These are phyloP conservation scores for Penicillium lividum DNA, from an alignment of 495 filamentous ascomycete genomes.

Conservation along the genomic window DNA sequence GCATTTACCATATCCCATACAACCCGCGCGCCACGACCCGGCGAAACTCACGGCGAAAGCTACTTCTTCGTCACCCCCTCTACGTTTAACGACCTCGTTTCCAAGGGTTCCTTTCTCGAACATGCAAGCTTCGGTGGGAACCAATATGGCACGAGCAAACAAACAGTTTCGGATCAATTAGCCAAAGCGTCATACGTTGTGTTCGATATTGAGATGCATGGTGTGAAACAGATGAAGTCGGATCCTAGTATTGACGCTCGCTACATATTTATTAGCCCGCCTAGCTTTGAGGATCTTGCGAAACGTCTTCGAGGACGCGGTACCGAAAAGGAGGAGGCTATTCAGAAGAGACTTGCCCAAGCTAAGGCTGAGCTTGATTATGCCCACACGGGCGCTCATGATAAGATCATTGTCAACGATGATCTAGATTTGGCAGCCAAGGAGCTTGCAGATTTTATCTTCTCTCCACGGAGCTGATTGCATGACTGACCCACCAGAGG, in stretches of 20 bases:
- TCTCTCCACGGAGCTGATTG: neutral
- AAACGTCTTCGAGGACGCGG: slow-evolving; percentile 68
- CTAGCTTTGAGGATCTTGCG: slow-evolving; percentile 67
- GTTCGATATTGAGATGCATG: slow-evolving; percentile 70
- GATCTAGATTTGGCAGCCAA: slow-evolving; percentile 74
- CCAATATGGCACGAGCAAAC: slow-evolving; percentile 75
- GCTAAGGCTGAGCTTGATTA: slow-evolving; percentile 77
- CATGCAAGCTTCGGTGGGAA: slow-evolving; percentile 76
- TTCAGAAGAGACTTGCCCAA: slow-evolving; percentile 70
- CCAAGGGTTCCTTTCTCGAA: slow-evolving; percentile 72
- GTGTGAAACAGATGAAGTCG: slow-evolving; percentile 83
- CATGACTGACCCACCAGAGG: neutral
- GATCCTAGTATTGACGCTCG: slow-evolving; percentile 60
- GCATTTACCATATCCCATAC: slow-evolving; percentile 70
- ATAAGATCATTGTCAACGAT: slow-evolving; percentile 80
- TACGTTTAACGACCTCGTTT: slow-evolving; percentile 62
- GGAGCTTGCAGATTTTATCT: slow-evolving; percentile 48
- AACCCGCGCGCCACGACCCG: slow-evolving; percentile 69
- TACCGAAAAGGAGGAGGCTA: slow-evolving; percentile 72
- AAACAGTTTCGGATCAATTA: slow-evolving; percentile 68
- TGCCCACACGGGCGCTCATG: slow-evolving; percentile 65
- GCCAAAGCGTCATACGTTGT: slow-evolving; percentile 52
- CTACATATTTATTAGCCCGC: slow-evolving; percentile 79
- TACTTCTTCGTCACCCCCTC: slow-evolving; percentile 74
- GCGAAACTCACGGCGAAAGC: slow-evolving; percentile 68